Percentiles rank a stretch among this genome's conserved stretches.
Evolutionary conservation across 75 land plant genomes (phyloP).

Genomic region (Isoetes taiwanensis): DNA sequence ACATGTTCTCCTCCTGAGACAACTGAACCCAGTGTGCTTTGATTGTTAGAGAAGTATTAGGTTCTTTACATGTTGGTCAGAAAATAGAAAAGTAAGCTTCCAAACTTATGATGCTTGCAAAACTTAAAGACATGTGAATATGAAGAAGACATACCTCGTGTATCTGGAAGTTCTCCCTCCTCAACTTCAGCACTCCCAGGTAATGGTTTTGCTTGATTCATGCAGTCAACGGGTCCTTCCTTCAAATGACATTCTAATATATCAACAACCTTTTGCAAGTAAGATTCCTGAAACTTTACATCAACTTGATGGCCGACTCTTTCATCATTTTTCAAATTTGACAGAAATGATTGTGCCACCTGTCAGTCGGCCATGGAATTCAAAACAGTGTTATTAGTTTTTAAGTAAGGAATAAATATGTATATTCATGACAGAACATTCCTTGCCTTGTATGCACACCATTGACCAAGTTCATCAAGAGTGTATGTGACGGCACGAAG

Average conservation of each 20-base stretch:
- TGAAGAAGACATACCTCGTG: conserved; percentile 77
- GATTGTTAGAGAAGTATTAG: too few relatives aligned
- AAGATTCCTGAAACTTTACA: conserved; percentile 94
- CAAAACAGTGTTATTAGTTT: neutral
- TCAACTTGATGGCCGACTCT: conserved; percentile 88
- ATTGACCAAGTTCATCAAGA: conserved; percentile 91
- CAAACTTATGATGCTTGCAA: too few relatives aligned
- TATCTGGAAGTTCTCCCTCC: conserved; percentile 88
- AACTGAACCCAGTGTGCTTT: too few relatives aligned
- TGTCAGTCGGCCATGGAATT: conserved; percentile 26
- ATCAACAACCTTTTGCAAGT: conserved; percentile 62
- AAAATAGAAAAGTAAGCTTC: too few relatives aligned
- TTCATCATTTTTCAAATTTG: conserved; percentile 90
- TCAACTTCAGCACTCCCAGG: conserved; percentile 52
- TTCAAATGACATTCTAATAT: conserved; percentile 70
- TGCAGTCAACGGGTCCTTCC: conserved; percentile 67
- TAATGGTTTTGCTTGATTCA: conserved; percentile 19
- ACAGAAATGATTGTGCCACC: conserved; percentile 80
- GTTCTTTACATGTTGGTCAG: too few relatives aligned
- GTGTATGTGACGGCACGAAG: conserved; percentile 86
- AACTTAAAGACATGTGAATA: too few relatives aligned
- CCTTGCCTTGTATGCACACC: conserved; percentile 97
- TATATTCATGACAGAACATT: neutral
- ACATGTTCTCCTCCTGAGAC: conserved; percentile 99
- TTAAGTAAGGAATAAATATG: neutral